Evolutionary conservation across 2,329 filamentous ascomycete species (phyloP), one percentile per base, ranked within the genome.

Genomic region (Diatrype stigma): DNA sequence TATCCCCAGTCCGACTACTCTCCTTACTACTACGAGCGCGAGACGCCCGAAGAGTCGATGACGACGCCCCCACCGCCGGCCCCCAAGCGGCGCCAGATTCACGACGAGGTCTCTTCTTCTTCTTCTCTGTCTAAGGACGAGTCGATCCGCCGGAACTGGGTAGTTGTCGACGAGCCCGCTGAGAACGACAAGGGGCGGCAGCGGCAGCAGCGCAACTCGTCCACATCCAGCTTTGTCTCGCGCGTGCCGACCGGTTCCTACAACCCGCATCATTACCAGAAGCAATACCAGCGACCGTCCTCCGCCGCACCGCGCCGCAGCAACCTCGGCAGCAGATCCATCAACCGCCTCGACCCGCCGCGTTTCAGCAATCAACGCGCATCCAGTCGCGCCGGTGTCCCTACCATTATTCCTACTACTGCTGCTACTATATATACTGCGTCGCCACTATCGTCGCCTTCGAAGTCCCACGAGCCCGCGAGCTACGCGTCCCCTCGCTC

Each of bases 61-160:
- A 77, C 75, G n/a, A 42, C 40, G 2, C 22, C 40, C 8, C 72
- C 75, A 2, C 70, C 73, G 3, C 76, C 75, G 3, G 71, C 77
- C 1, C 69, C 75, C 2, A 84, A 83, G 62, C 72, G 80, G 40
- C 72, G 80, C 42, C 80, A 83, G 53, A 73, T 79, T n/a, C 69
- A 73, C 48, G 64, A 72, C 1, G 71, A 74, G 17, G 71, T 74
- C 32, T 37, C n/a, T 14, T 49, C 58, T n/a, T n/a, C n/a, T n/a
- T n/a, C n/a, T n/a, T n/a, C n/a, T n/a, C n/a, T n/a, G n/a, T n/a
- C n/a, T 3, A 66, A 70, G 23, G 78, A 82, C 55, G 81, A 86
- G n/a, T n/a, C n/a, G 42, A 71, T 88, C 6, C 75, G 80, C 28
- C 79, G 77, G 50, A 88, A 84, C 68, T 91, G 87, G 87, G 85